These are phyloP conservation scores for Linum tenue DNA, from an alignment of 345 rosid species.

Conservation along the genomic window DNA sequence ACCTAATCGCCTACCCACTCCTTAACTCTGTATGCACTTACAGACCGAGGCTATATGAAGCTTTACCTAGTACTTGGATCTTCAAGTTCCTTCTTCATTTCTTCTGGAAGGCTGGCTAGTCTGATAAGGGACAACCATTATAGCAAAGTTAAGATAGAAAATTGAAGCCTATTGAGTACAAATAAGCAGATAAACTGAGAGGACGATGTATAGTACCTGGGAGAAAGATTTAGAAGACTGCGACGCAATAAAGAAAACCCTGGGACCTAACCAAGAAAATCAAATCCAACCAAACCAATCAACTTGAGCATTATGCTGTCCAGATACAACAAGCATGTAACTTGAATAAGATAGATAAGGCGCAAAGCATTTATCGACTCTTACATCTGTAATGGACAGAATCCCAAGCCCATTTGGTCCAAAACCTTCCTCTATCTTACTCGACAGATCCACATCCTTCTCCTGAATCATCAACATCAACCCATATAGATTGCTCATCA, in stretches of 20 bases:
- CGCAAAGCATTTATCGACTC: not conserved
- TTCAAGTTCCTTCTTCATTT: slow-evolving; percentile 73
- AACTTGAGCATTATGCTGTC: not conserved
- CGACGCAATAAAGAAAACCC: slow-evolving; percentile 57
- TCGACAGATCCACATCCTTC: slow-evolving; percentile 45
- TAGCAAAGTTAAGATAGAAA: not conserved
- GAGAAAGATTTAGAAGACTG: slow-evolving; percentile 66
- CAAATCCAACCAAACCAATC: slow-evolving; percentile 9
- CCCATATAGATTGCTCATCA: not conserved
- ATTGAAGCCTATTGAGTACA: not conserved
- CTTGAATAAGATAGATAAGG: not conserved
- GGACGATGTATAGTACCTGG: slow-evolving; percentile 35
- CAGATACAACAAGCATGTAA: not conserved
- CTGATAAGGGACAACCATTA: slow-evolving; percentile 28
- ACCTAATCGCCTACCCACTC: not conserved
- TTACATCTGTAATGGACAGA: slow-evolving; percentile 56
- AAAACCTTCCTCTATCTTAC: slow-evolving; percentile 69
- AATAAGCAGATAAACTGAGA: not conserved
- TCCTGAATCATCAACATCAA: slow-evolving; percentile 35
- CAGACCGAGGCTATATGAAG: not conserved
- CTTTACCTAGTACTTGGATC: slow-evolving; percentile 71
- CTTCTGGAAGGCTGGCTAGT: slow-evolving; percentile 71
- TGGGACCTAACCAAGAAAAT: slow-evolving; percentile 54
- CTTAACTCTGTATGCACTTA: not conserved
- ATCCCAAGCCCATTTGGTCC: slow-evolving; percentile 88